Evolutionary conservation across 2,329 filamentous ascomycete genomes (phyloP).

Genomic region (Colletotrichum costaricense): DNA sequence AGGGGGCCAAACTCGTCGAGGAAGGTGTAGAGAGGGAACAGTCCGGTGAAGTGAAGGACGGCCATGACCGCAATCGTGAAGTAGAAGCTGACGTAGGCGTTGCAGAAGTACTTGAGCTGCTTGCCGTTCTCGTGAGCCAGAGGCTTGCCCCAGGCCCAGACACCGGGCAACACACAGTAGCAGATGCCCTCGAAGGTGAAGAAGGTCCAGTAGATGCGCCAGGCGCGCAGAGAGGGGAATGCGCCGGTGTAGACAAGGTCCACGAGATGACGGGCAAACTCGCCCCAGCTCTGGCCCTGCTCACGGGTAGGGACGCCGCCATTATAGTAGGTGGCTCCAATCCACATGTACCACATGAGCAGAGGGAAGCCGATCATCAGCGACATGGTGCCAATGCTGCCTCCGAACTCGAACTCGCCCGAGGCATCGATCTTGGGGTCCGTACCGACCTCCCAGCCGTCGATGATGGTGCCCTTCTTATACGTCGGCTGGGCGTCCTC

Average conservation of each 20-base stretch:
- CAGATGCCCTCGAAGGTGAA: constrained; percentile 85
- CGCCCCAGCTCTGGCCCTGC: constrained; percentile 68
- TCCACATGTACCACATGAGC: constrained; percentile 97
- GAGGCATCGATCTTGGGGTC: constrained; percentile 74
- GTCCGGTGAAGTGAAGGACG: constrained; percentile 81
- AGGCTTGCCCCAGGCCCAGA: constrained; percentile 89
- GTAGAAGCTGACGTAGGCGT: constrained; percentile 88
- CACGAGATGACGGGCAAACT: constrained; percentile 76
- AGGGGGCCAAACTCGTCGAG: constrained; percentile 96
- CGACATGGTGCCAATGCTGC: constrained; percentile 74
- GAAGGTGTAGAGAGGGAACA: constrained; percentile 91
- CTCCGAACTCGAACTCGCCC: constrained; percentile 83
- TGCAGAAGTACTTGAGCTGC: constrained; percentile 95
- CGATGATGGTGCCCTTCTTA: constrained; percentile 49
- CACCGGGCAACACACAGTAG: constrained; percentile 88
- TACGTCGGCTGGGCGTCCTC: constrained; percentile 24
- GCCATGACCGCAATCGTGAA: constrained; percentile 79
- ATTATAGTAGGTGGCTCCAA: constrained; percentile 86
- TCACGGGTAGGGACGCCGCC: constrained; percentile 77
- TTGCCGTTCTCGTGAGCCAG: constrained; percentile 84
- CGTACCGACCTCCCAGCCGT: constrained; percentile 69
- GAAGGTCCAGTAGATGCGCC: constrained; percentile 95
- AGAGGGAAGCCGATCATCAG: constrained; percentile 91
- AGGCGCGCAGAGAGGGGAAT: constrained; percentile 84
- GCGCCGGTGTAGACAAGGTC: constrained; percentile 82